Evolutionary conservation across 1,139 yeast genomes (phyloP).

Genomic region (Blastobotrys illinoisensis): DNA sequence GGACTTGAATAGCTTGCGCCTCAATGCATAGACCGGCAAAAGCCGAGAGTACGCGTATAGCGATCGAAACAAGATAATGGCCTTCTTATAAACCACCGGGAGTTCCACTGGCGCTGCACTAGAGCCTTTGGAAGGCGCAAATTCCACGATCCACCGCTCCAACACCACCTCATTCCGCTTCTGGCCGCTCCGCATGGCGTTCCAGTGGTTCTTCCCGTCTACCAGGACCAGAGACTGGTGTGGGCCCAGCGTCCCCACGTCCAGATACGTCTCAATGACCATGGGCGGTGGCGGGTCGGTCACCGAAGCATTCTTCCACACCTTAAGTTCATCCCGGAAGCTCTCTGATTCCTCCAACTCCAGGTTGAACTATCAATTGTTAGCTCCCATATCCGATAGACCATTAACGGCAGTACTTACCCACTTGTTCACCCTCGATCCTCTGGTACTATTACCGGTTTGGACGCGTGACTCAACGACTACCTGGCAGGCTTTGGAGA

Average conservation of each 20-base stretch:
- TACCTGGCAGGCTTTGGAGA: slow-evolving; percentile 63
- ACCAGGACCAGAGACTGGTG: slow-evolving; percentile 58
- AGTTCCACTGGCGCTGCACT: slow-evolving; percentile 37
- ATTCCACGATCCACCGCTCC: slow-evolving; percentile 88
- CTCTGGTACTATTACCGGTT: slow-evolving; percentile 17
- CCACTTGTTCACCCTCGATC: slow-evolving; percentile 34
- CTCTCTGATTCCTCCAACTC: slow-evolving; percentile 46
- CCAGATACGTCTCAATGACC: slow-evolving; percentile 79
- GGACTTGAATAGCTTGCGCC: slow-evolving; percentile 37
- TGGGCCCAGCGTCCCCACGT: slow-evolving; percentile 54
- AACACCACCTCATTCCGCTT: slow-evolving; percentile 74
- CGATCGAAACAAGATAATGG: slow-evolving; percentile 68
- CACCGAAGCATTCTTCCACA: slow-evolving; percentile 47
- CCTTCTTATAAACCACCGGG: slow-evolving; percentile 67
- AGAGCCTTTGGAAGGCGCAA: slow-evolving; percentile 40
- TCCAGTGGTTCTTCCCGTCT: slow-evolving; percentile 46
- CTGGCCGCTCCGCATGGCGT: slow-evolving; percentile 43
- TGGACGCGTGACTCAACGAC: slow-evolving; percentile 40
- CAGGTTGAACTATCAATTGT: slow-evolving; percentile 53
- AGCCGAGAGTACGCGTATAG: slow-evolving; percentile 61
- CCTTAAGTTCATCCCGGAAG: slow-evolving; percentile 50
- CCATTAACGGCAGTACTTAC: slow-evolving; percentile 10
- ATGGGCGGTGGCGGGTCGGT: slow-evolving; percentile 55
- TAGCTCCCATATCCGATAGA: not conserved
- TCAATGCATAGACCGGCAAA: slow-evolving; percentile 64